Evolutionary conservation across 2,329 filamentous ascomycete genomes (phyloP).

Genomic region (Fusarium irregulare): DNA sequence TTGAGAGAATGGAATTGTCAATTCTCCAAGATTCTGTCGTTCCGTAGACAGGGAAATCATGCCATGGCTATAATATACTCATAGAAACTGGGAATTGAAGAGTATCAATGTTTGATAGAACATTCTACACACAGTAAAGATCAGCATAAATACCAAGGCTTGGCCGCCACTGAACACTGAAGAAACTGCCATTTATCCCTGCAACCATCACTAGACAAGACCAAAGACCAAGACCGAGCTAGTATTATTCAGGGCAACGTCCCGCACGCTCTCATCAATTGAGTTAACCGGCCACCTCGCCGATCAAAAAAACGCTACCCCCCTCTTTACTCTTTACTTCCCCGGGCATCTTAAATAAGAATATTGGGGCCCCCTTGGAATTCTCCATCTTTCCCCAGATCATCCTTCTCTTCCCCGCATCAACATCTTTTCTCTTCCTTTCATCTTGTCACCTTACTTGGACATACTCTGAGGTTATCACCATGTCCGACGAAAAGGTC

Average conservation of each 20-base stretch:
- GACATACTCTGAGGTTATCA: background rate
- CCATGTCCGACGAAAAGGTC: slow-evolving; percentile 30
- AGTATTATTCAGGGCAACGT: slow-evolving; percentile 10
- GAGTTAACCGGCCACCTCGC: slow-evolving; percentile 2
- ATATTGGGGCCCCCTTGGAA: slow-evolving; percentile 14
- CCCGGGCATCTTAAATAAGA: slow-evolving; percentile 18
- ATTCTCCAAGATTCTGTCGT: slow-evolving; percentile 23
- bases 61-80: background rate
- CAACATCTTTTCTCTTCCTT: background rate
- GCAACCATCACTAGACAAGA: background rate
- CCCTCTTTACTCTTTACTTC: background rate
- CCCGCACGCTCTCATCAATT: background rate
- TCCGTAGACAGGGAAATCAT: background rate
- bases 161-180: background rate
- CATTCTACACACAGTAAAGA: background rate
- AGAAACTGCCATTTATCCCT: background rate
- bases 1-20: background rate
- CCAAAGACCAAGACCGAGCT: background rate
- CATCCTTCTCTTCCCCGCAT: slow-evolving; percentile 24
- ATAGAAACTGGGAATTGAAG: too few relatives aligned
- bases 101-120: too few relatives aligned
- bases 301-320: background rate
- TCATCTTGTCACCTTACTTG: background rate
- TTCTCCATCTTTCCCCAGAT: slow-evolving; percentile 22
- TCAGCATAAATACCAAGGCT: background rate